Evolutionary conservation across 805 yeast species (phyloP).

Genomic region (Candida maltosa): DNA sequence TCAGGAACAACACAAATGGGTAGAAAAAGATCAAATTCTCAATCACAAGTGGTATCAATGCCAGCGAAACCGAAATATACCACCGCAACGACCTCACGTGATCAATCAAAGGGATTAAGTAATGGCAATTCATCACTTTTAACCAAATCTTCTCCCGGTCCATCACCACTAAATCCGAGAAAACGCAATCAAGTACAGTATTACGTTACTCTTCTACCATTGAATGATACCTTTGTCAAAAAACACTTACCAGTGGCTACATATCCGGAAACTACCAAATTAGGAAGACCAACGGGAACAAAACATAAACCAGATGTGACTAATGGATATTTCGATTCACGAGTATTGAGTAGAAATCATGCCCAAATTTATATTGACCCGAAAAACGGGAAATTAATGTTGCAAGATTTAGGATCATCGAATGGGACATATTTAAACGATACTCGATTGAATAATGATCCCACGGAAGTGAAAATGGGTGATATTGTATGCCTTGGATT

Average conservation of each 20-base stretch:
- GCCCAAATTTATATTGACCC: conserved; percentile 83
- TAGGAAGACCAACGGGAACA: conserved; percentile 86
- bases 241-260: conserved; percentile 79
- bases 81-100: background rate
- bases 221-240: conserved; percentile 78
- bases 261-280: conserved; percentile 75
- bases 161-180: conserved; percentile 4
- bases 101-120: background rate
- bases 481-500: conserved; percentile 94
- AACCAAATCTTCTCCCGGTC: conserved; percentile 2
- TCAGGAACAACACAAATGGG: conserved; percentile 2
- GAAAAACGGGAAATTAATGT: conserved; percentile 59
- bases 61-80: conserved; percentile 14
- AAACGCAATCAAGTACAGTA: conserved; percentile 33
- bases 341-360: conserved; percentile 90
- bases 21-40: conserved; percentile 39
- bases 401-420: conserved; percentile 84
- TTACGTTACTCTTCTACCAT: conserved; percentile 68
- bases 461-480: conserved; percentile 65
- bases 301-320: conserved; percentile 57
- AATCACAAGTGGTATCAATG: conserved; percentile 33
- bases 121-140: conserved; percentile 3
- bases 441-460: conserved; percentile 58
- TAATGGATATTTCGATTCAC: conserved; percentile 91
- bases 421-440: conserved; percentile 94